Evolutionary conservation across 176 grass and related monocot genomes (phyloP), one percentile per base, ranked within the genome.

Genomic region (Bromus sterilis): DNA sequence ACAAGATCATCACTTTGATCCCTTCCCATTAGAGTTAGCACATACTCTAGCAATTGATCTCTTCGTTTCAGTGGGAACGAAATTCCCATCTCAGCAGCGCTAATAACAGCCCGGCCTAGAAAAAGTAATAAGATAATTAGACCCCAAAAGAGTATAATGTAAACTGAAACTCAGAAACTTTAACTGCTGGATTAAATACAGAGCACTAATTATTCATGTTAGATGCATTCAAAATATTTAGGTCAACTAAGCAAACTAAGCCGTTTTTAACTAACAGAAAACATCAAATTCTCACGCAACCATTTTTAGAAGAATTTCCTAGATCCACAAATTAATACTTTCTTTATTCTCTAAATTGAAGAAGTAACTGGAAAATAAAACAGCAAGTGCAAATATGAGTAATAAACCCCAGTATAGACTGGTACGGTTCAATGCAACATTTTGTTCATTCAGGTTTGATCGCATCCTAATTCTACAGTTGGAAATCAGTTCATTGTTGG

Each of bases 11-110:
- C 79, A 61, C 44, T 93, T 74, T 98, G 92, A 89, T 98, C 95
- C 86, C 95, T 94, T 79, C 95, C 95, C 95, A 98, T 98, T 89
- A 98, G 81, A 66, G 95, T 98, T 78, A 98, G 82, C 41, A 98
- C 92, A 46, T 93, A 98, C 78, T 94, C 95, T 29, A 98, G 90
- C 76, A 98, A 89, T 73, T 94, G 87, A 79, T 98, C 95, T 86
- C 95, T 98, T 78, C 88, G 76, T 89, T 98, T 93, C 74, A 98
- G 75, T 53, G 95, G 95, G 87, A 98, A 98, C 31, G 92, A 98
- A 69, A 98, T 89, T 46, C 95, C 95, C 84, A 98, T 93, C 89
- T 93, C 86, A 61, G 95, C 88, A 61, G 95, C 95, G 59, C 84
- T 88, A 88, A 98, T 85, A 82, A 98, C 95, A 87, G 95, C 92